Percentiles rank a stretch among this genome's conserved stretches.
Evolutionary conservation across 106 monocot species (phyloP).

Genomic region (Dactylorhiza incarnata): DNA sequence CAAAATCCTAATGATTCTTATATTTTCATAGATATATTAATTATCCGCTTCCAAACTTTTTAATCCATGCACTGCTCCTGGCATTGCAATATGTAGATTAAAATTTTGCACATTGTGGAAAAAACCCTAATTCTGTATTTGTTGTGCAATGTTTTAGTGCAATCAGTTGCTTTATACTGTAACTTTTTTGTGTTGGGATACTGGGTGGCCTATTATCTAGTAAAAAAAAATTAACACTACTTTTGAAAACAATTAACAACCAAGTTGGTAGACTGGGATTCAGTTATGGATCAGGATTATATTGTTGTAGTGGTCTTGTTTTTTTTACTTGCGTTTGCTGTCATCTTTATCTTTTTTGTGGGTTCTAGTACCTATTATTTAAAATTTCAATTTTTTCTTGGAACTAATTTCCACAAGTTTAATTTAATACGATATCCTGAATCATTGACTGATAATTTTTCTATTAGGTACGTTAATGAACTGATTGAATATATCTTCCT

Average conservation of each 20-base stretch:
- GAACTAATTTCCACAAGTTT: neutral
- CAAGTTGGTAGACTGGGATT: neutral
- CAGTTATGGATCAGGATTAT: neutral
- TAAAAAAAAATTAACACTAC: neutral
- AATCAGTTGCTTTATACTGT: neutral
- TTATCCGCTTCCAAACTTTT: neutral
- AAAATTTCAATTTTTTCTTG: neutral
- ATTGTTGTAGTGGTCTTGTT: neutral
- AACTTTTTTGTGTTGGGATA: neutral
- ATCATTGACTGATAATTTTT: neutral
- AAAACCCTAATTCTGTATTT: neutral
- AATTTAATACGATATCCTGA: neutral
- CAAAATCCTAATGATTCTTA: too few relatives aligned
- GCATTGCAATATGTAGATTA: neutral
- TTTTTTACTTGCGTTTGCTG: neutral
- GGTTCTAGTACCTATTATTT: neutral
- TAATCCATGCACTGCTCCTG: neutral
- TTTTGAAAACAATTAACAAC: neutral
- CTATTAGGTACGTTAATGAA: slow-evolving; percentile 87
- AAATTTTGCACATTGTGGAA: neutral
- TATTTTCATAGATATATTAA: neutral
- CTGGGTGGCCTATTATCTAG: neutral
- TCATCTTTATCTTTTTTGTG: neutral
- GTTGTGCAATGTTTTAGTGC: neutral
- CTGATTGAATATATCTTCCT: slow-evolving; percentile 77